Conservation (phyloP, 805 yeast species). For the Yamadazyma akitaensis region DNA sequence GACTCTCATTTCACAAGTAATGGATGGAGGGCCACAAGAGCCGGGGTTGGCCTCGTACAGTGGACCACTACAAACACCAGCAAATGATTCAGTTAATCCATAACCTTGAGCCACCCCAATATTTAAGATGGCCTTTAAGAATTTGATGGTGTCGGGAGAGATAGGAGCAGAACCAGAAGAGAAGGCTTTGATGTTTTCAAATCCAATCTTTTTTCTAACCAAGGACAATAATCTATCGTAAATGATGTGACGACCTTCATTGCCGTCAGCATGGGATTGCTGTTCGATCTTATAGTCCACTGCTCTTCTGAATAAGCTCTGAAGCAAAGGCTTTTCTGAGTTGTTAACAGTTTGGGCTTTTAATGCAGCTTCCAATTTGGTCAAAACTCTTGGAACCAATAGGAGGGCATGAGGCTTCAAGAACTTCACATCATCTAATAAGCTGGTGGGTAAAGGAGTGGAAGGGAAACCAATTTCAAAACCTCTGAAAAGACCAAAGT, state of each 20-base stretch:
- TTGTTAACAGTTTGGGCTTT: constrained; percentile 25
- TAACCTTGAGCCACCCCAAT: constrained; percentile 64
- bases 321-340: constrained; percentile 21
- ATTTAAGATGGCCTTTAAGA: constrained; percentile 57
- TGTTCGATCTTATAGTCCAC: constrained; percentile 20
- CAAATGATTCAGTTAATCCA: constrained; percentile 67
- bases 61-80: constrained; percentile 44
- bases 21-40: constrained; percentile 43
- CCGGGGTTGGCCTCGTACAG: constrained; percentile 41
- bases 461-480: constrained; percentile 52
- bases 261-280: constrained; percentile 39
- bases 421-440: constrained; percentile 26
- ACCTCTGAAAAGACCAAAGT: constrained; percentile 46
- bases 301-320: constrained; percentile 21
- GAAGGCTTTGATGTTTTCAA: constrained; percentile 23
- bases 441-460: constrained; percentile 24
- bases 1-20: constrained; percentile 51
- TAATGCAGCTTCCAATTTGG: constrained; percentile 30
- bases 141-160: constrained; percentile 55
- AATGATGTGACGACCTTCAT: constrained; percentile 30
- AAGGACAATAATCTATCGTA: constrained; percentile 27
- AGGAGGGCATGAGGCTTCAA: constrained; percentile 28
- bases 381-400: constrained; percentile 38
- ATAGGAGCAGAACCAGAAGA: constrained; percentile 68
- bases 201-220: constrained; percentile 39